These are phyloP conservation scores for Coemansia sp. DNA, from an alignment of 192 early-diverging fungal species.

Conservation along the genomic window DNA sequence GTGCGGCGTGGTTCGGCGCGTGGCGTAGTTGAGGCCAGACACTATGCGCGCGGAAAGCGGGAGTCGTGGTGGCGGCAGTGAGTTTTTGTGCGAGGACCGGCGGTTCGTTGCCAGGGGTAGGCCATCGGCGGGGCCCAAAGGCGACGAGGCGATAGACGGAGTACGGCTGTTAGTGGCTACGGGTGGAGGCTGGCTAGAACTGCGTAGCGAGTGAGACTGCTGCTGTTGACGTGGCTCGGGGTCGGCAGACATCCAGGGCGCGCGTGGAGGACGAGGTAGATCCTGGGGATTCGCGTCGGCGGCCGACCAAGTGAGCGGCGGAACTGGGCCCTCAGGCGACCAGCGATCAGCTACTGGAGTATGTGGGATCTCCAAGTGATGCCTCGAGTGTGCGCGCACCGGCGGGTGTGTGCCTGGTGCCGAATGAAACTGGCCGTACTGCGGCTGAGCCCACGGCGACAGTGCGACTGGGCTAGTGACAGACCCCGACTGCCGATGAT, in stretches of 20 bases:
- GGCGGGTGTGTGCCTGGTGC: background rate
- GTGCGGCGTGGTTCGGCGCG: slow-evolving; percentile 20
- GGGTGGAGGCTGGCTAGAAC: slow-evolving; percentile 24
- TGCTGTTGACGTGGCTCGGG: background rate
- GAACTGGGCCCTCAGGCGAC: background rate
- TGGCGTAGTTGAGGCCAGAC: slow-evolving; percentile 46
- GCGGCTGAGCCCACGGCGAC: slow-evolving; percentile 9
- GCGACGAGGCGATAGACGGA: slow-evolving; percentile 1
- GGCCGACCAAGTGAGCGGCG: background rate
- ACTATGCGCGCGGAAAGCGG: slow-evolving; percentile 36
- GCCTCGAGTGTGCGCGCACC: background rate
- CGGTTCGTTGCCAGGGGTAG: background rate
- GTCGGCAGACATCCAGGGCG: slow-evolving; percentile 31
- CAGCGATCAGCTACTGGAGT: background rate
- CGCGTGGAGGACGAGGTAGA: slow-evolving; percentile 27
- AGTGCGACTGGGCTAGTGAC: background rate
- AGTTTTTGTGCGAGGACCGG: slow-evolving; percentile 34
- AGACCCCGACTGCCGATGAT: background rate
- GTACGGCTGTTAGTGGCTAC: background rate
- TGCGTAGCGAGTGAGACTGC: background rate
- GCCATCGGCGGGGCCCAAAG: background rate
- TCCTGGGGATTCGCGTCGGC: background rate
- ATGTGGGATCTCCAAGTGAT: background rate
- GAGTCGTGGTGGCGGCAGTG: slow-evolving; percentile 26
- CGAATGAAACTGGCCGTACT: slow-evolving; percentile 1